Evolutionary conservation across 371 early-diverging fungal species (phyloP).

Genomic region (Rhizoclosmatium hyalinum): DNA sequence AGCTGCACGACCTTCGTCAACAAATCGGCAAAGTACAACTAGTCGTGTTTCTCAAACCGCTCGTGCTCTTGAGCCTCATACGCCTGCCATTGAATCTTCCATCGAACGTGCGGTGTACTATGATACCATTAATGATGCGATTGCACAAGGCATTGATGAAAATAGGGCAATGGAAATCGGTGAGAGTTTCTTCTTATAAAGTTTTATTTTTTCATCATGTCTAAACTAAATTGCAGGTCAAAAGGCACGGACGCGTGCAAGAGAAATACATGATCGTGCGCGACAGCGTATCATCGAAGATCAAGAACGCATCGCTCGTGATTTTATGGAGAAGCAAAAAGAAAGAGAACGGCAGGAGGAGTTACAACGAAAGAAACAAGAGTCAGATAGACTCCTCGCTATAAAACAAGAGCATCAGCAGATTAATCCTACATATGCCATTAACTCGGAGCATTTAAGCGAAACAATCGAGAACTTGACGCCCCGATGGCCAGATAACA

Average conservation of each 20-base stretch:
- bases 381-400: not conserved
- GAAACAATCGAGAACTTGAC: constrained; percentile 8
- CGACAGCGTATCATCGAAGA: constrained; percentile 18
- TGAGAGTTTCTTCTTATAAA: not conserved
- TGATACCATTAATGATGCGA: constrained; percentile 21
- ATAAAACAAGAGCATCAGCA: not conserved
- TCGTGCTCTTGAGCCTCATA: not conserved
- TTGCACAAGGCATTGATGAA: constrained; percentile 13
- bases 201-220: not conserved
- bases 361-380: not conserved
- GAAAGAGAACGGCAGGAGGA: constrained; percentile 1
- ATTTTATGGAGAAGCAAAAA: not conserved
- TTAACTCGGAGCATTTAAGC: not conserved
- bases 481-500: constrained; percentile 29
- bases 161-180: constrained; percentile 21
- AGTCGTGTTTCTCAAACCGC: not conserved
- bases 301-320: not conserved
- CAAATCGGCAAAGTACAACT: not conserved
- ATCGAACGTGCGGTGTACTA: constrained; percentile 25
- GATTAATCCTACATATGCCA: not conserved
- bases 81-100: constrained; percentile 1
- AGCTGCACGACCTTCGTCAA: too few species aligned
- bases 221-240: not conserved
- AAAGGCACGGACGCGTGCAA: constrained; percentile 20
- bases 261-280: constrained; percentile 19